phyloP scores from a whole-genome alignment of 768 basidiomycete genomes.

The Boletus insuetus region DNA sequence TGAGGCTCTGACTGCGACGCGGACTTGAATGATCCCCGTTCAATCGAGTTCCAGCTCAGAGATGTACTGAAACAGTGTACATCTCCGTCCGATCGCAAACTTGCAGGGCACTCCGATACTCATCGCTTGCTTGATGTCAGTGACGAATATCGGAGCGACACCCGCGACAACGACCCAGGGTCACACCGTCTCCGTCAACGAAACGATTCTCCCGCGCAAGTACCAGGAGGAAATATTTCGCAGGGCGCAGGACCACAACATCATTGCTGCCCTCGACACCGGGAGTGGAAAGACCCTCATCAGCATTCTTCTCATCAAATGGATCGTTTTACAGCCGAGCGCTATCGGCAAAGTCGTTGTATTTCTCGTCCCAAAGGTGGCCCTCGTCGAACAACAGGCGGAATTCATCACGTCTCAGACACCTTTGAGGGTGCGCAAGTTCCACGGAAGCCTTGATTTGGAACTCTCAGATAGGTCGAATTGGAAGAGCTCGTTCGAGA shows the following conservation, averaged over 20 bases:
- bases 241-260: slow-evolving; percentile 48
- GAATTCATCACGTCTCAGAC: slow-evolving; percentile 64
- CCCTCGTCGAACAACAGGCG: slow-evolving; percentile 81
- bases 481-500: slow-evolving; percentile 64
- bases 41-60: slow-evolving; percentile 3
- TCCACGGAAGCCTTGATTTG: slow-evolving; percentile 70
- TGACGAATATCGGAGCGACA: slow-evolving; percentile 15
- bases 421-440: slow-evolving; percentile 61
- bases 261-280: slow-evolving; percentile 59
- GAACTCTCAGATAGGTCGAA: slow-evolving; percentile 62
- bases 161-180: slow-evolving; percentile 24
- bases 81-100: slow-evolving; percentile 4
- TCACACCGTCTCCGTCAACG: slow-evolving; percentile 31
- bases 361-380: slow-evolving; percentile 83
- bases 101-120: slow-evolving; percentile 12
- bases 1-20: slow-evolving; percentile 11
- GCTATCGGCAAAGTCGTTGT: slow-evolving; percentile 60
- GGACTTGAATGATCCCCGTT: slow-evolving; percentile 25
- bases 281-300: slow-evolving; percentile 64
- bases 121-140: slow-evolving; percentile 24
- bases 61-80: slow-evolving; percentile 23
- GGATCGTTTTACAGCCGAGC: slow-evolving; percentile 54
- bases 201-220: slow-evolving; percentile 44
- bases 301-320: slow-evolving; percentile 67
- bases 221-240: slow-evolving; percentile 58